These are phyloP conservation scores for Typha latifolia DNA, from an alignment of 176 grass and related monocot genomes.

Conservation along the genomic window DNA sequence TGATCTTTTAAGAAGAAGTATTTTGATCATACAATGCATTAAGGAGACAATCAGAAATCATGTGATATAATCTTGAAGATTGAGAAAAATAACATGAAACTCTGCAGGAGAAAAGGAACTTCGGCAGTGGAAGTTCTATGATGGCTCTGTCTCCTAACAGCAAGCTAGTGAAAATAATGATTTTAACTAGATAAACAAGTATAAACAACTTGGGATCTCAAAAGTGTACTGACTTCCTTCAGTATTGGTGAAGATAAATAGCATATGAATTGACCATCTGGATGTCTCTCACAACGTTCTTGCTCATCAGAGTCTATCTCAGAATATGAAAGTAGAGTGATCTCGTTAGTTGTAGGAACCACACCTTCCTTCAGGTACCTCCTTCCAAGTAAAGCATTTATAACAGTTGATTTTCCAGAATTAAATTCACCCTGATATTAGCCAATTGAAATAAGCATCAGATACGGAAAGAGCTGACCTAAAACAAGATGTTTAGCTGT, in stretches of 20 bases:
- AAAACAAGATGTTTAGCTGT: not conserved
- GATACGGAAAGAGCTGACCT: not conserved
- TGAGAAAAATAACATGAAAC: conserved; percentile 1
- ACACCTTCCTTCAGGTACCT: conserved; percentile 87
- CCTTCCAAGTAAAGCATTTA: conserved; percentile 92
- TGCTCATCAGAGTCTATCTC: conserved; percentile 62
- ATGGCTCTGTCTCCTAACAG: too few relatives aligned
- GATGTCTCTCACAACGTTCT: conserved; percentile 70
- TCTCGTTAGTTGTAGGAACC: conserved; percentile 90
- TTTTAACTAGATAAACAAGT: conserved; percentile 1
- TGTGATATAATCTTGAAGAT: not conserved
- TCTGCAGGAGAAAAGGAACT: not conserved
- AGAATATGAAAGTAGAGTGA: conserved; percentile 72
- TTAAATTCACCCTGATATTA: conserved; percentile 91
- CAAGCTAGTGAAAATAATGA: too few relatives aligned
- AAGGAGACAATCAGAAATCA: too few relatives aligned
- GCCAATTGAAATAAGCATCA: conserved; percentile 5
- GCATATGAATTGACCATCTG: conserved; percentile 86
- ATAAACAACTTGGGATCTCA: not conserved
- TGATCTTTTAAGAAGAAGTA: too few relatives aligned
- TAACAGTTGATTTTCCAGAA: conserved; percentile 92
- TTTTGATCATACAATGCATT: too few relatives aligned
- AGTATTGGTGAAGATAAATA: conserved; percentile 83
- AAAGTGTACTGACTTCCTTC: conserved; percentile 61
- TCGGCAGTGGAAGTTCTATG: not conserved